Percentiles rank a stretch among this genome's conserved stretches.
phyloP scores from a whole-genome alignment of 768 basidiomycete species.

The Bullera alba region DNA sequence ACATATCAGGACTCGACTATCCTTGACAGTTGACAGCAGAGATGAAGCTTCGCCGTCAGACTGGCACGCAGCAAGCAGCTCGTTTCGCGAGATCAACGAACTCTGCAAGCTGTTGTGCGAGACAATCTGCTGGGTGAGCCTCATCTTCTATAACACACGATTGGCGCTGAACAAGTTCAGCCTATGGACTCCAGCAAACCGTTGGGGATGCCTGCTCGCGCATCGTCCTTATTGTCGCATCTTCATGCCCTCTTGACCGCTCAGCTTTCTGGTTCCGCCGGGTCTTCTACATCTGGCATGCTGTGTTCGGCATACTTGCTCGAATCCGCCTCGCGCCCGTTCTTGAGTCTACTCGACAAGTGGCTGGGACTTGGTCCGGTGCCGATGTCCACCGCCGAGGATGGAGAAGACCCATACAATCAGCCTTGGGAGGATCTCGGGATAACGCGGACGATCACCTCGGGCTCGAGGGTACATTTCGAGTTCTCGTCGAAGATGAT shows the following conservation, averaged over 20 bases:
- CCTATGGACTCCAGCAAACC: slow-evolving; percentile 11
- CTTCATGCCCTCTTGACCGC: slow-evolving; percentile 24
- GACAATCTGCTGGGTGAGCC: slow-evolving; percentile 29
- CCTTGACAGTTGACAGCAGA: too few species aligned
- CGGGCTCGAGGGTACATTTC: slow-evolving; percentile 19
- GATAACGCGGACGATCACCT: slow-evolving; percentile 14
- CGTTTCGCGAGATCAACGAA: slow-evolving; percentile 14
- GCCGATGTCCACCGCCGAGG: slow-evolving; percentile 15
- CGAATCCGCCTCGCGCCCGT: slow-evolving; percentile 12
- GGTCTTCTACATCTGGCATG: neutral
- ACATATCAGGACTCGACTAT: too few species aligned
- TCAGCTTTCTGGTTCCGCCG: slow-evolving; percentile 9
- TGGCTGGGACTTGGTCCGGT: slow-evolving; percentile 31
- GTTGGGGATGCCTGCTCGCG: slow-evolving; percentile 9
- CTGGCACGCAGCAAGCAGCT: slow-evolving; percentile 8
- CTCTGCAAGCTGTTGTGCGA: slow-evolving; percentile 17
- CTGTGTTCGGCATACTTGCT: slow-evolving; percentile 28
- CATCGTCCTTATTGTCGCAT: slow-evolving; percentile 23
- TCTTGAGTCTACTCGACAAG: slow-evolving; percentile 20
- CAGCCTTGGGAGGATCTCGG: slow-evolving; percentile 39
- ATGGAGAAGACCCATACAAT: slow-evolving; percentile 8
- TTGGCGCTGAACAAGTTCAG: slow-evolving; percentile 8
- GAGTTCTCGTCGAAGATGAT: slow-evolving; percentile 21
- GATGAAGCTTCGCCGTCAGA: too few species aligned
- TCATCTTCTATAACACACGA: neutral